A percentile compares a stretch with the other conserved stretches of the same genome.
These are phyloP conservation scores for Incumbomyces lentus DNA, from an alignment of 2,329 filamentous ascomycete genomes.

Conservation along the genomic window DNA sequence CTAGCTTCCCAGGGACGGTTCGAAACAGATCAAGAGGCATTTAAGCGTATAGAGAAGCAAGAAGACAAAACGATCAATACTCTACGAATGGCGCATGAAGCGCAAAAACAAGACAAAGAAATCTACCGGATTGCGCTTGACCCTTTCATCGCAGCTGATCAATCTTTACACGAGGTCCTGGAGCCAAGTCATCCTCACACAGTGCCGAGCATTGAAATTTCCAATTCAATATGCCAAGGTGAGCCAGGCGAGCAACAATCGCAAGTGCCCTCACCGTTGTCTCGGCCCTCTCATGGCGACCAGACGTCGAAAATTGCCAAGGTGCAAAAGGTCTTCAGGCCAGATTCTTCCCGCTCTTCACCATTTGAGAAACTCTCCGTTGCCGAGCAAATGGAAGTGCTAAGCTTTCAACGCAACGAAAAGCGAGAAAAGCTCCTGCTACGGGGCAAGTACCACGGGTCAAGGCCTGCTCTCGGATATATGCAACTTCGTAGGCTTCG, in stretches of 20 bases:
- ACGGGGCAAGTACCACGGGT: background rate
- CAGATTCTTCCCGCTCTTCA: background rate
- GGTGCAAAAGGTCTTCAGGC: background rate
- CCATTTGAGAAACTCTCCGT: background rate
- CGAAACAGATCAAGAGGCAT: background rate
- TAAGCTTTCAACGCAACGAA: background rate
- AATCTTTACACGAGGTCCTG: background rate
- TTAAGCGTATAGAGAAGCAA: background rate
- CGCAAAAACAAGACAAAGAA: background rate
- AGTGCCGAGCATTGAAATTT: too few relatives aligned
- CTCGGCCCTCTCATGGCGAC: background rate
- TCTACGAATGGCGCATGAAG: background rate
- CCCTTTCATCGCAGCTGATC: background rate
- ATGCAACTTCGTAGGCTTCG: too few relatives aligned
- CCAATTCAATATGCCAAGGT: background rate
- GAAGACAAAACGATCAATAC: background rate
- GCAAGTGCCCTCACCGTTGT: background rate
- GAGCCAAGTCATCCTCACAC: too few relatives aligned
- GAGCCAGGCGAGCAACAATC: background rate
- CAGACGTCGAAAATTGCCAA: background rate
- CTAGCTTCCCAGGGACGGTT: background rate
- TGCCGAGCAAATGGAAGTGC: background rate
- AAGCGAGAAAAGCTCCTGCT: background rate
- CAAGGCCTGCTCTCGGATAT: background rate
- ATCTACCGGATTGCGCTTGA: background rate